Evolutionary conservation across 2,329 filamentous ascomycete genomes (phyloP).

Genomic region (Ophiocordyceps australis): DNA sequence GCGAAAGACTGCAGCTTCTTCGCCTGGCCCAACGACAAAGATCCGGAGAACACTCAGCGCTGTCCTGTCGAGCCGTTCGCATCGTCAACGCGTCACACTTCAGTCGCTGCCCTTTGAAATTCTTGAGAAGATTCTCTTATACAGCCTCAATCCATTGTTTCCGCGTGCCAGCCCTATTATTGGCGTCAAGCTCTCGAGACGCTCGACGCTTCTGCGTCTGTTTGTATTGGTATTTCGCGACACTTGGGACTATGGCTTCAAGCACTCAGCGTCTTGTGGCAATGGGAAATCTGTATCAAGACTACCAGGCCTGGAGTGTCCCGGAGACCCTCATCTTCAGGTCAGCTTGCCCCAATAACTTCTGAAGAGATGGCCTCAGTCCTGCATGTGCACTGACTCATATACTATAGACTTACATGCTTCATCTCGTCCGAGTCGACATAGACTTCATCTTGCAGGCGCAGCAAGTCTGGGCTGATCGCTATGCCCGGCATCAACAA

Average conservation of each 20-base stretch:
- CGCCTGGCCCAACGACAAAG: constrained; percentile 6
- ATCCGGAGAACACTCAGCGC: constrained; percentile 10
- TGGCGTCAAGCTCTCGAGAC: constrained; percentile 24
- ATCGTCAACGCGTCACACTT: constrained; percentile 9
- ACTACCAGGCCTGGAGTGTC: constrained; percentile 1
- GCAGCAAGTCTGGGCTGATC: constrained; percentile 26
- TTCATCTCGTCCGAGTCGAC: constrained; percentile 24
- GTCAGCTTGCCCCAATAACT: constrained; percentile 13
- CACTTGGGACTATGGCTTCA: constrained; percentile 19
- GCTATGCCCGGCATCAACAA: constrained; percentile 16
- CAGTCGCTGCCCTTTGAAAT: constrained; percentile 30
- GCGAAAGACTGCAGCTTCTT: constrained; percentile 12
- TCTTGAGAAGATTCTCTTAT: constrained; percentile 31
- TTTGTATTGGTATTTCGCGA: constrained; percentile 17
- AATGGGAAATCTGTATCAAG: no score
- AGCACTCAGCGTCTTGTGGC: constrained; percentile 2
- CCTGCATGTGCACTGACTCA: constrained; percentile 2
- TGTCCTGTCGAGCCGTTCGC: constrained; percentile 10
- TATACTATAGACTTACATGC: constrained; percentile 20
- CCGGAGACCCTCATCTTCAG: constrained; percentile 23
- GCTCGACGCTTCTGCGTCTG: constrained; percentile 16
- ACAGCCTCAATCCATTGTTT: constrained; percentile 28
- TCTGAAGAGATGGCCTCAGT: neutral
- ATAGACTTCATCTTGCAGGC: constrained; percentile 26
- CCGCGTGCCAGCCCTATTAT: constrained; percentile 24